Evolutionary conservation across 495 filamentous ascomycete genomes (phyloP).

Genomic region (Pseudotulostoma volvatum): DNA sequence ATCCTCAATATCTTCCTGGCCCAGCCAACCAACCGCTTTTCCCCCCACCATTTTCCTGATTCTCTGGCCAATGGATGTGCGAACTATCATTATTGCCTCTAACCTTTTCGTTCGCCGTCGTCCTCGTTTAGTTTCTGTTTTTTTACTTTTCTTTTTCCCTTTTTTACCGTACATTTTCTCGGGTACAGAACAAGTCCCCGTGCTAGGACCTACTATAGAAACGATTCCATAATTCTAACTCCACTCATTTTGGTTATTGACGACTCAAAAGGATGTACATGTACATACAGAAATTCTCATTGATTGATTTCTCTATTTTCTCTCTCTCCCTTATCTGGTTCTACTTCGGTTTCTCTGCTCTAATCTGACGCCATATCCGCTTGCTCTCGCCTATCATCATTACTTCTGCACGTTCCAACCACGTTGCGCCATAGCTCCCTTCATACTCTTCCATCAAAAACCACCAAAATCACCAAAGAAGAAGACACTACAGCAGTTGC

Average conservation of each 20-base stretch:
- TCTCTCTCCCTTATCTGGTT: slow-evolving; percentile 1
- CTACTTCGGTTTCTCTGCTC: slow-evolving; percentile 9
- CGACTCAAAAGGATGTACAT: no score
- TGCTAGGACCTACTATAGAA: no score
- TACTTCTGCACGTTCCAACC: not conserved
- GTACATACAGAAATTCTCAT: no score
- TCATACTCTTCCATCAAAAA: no score
- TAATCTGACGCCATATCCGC: slow-evolving; percentile 9
- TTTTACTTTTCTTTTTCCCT: no score
- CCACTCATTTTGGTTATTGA: no score
- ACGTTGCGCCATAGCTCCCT: not conserved
- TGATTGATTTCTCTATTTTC: slow-evolving; percentile 1
- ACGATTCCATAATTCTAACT: no score
- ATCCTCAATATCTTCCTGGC: slow-evolving; percentile 15
- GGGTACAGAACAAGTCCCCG: no score
- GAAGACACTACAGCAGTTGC: not conserved
- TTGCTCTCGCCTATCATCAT: not conserved
- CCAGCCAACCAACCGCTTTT: slow-evolving; percentile 17
- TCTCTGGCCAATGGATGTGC: slow-evolving; percentile 10
- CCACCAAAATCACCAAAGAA: not conserved
- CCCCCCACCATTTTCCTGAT: slow-evolving; percentile 9
- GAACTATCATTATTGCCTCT: no score
- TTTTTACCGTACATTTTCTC: no score
- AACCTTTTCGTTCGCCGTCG: no score
- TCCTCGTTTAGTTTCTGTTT: no score